Evolutionary conservation across 2,329 filamentous ascomycete species (phyloP).

Genomic region (Cladosporium oxysporum): DNA sequence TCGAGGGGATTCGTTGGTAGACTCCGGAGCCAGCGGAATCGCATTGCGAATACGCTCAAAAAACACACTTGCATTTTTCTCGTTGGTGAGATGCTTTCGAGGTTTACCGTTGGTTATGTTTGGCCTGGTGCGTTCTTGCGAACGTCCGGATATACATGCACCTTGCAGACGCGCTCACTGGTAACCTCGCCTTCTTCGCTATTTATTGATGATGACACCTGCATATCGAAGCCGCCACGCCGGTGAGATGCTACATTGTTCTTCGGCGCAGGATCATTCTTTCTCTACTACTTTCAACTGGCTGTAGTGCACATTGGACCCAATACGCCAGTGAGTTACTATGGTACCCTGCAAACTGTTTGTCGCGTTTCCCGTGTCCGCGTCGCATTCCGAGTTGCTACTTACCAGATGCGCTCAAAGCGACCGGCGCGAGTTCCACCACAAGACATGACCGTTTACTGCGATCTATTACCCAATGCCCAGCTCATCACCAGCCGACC

Average conservation of each 20-base stretch:
- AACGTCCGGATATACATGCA: too few species aligned
- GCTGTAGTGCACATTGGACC: neutral
- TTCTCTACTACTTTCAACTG: neutral
- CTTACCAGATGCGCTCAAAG: neutral
- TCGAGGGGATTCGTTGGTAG: too few species aligned
- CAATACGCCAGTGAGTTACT: neutral
- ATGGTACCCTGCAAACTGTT: neutral
- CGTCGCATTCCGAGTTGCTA: neutral
- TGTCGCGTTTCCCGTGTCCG: neutral
- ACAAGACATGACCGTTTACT: neutral
- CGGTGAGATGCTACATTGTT: neutral
- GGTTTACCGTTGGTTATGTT: too few species aligned
- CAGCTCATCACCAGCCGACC: neutral
- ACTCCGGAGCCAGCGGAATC: too few species aligned
- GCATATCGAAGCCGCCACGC: neutral
- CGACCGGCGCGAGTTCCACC: neutral
- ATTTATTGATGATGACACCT: neutral
- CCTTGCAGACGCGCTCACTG: too few species aligned
- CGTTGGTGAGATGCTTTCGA: too few species aligned
- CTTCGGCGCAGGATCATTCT: neutral
- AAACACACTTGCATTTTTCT: too few species aligned
- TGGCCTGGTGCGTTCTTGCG: too few species aligned
- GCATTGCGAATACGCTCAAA: too few species aligned
- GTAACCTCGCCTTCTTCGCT: neutral
- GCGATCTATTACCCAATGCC: neutral